These are phyloP conservation scores for Pseudogymnoascus sp. DNA, from an alignment of 2,329 filamentous ascomycete species.

Conservation along the genomic window DNA sequence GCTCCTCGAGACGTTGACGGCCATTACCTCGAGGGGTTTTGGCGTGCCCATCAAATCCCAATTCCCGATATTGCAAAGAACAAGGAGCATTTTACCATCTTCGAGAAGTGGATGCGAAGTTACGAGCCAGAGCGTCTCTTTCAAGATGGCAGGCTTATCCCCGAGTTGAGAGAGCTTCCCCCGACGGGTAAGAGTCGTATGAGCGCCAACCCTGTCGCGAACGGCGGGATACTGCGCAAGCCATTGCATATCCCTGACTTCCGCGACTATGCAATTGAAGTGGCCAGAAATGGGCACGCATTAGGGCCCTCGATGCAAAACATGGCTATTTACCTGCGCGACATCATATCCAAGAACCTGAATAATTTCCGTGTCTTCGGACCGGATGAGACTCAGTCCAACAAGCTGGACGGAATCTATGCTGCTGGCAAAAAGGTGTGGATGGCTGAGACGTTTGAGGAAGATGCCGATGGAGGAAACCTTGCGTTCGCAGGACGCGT, in stretches of 20 bases:
- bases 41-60: conserved; percentile 71
- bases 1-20: conserved; percentile 63
- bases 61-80: conserved; percentile 63
- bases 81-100: conserved; percentile 53
- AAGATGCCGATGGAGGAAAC: conserved; percentile 68
- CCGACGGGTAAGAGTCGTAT: conserved; percentile 61
- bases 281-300: conserved; percentile 51
- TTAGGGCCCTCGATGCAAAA: conserved; percentile 59
- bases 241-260: conserved; percentile 65
- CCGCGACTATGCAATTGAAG: conserved; percentile 54
- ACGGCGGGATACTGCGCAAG: conserved; percentile 60
- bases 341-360: conserved; percentile 57
- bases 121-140: conserved; percentile 70
- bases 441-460: conserved; percentile 70
- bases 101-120: conserved; percentile 70
- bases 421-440: conserved; percentile 70
- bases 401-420: conserved; percentile 67
- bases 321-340: conserved; percentile 58
- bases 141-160: conserved; percentile 52
- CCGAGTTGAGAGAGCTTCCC: conserved; percentile 55
- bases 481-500: conserved; percentile 60
- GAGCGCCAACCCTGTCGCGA: conserved; percentile 69
- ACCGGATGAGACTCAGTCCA: conserved; percentile 74
- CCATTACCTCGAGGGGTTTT: conserved; percentile 68
- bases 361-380: conserved; percentile 68